These are phyloP conservation scores for Hypoxylon intermedium DNA, from an alignment of 495 filamentous ascomycete genomes.

Conservation along the genomic window DNA sequence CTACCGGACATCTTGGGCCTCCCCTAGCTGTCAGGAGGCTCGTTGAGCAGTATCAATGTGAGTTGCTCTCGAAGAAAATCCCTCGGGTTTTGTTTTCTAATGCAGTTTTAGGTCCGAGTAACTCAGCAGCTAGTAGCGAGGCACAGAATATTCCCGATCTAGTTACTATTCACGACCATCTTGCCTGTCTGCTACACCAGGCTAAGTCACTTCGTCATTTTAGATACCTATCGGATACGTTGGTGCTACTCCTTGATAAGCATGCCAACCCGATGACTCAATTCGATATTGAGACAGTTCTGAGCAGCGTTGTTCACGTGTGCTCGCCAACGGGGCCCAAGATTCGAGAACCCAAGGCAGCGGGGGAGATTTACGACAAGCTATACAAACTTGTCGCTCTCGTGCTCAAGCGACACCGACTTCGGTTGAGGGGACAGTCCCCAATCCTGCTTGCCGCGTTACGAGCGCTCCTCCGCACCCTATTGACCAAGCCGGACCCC, in stretches of 20 bases:
- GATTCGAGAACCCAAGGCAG: constrained; percentile 39
- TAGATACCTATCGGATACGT: constrained; percentile 60
- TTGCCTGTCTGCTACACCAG: constrained; percentile 46
- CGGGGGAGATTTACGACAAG: constrained; percentile 64
- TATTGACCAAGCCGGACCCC: constrained; percentile 30
- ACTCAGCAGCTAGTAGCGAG: background rate
- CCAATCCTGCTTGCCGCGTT: constrained; percentile 38
- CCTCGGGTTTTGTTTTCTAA: constrained; percentile 22
- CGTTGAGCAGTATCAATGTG: constrained; percentile 34
- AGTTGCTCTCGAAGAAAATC: constrained; percentile 10
- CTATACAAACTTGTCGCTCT: constrained; percentile 68
- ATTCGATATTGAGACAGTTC: constrained; percentile 71
- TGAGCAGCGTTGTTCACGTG: constrained; percentile 63
- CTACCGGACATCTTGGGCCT: constrained; percentile 31
- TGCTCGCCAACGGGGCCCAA: constrained; percentile 53
- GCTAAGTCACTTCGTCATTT: constrained; percentile 57
- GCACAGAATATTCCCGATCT: constrained; percentile 25
- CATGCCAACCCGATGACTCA: constrained; percentile 64
- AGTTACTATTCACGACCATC: constrained; percentile 28
- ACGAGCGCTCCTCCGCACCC: constrained; percentile 34
- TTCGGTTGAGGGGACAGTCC: constrained; percentile 53
- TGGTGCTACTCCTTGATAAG: constrained; percentile 65
- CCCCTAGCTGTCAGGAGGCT: constrained; percentile 39
- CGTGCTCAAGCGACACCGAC: constrained; percentile 60
- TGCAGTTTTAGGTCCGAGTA: constrained; percentile 19